Conservation (phyloP, 306 rosid species). For the Canavalia ensiformis region DNA sequence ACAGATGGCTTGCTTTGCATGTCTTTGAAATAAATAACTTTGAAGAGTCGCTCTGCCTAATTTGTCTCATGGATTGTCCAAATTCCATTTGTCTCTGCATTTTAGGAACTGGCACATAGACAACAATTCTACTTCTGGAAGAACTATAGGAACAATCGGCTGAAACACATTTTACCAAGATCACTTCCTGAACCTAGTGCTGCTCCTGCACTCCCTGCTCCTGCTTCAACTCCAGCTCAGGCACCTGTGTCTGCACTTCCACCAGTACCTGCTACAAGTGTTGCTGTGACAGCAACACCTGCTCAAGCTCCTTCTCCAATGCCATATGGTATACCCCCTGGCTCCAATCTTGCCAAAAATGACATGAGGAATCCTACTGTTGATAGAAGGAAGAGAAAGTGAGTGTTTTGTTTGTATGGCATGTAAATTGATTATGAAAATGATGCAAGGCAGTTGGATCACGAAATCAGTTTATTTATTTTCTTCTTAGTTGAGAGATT, state of each 20-base stretch:
- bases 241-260: slow-evolving; percentile 63
- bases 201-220: slow-evolving; percentile 56
- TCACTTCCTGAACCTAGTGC: slow-evolving; percentile 78
- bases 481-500: slow-evolving; percentile 5
- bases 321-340: slow-evolving; percentile 75
- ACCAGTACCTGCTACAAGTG: slow-evolving; percentile 62
- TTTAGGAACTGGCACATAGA: slow-evolving; percentile 89
- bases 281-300: slow-evolving; percentile 60
- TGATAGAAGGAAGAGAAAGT: slow-evolving; percentile 94
- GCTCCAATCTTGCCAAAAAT: slow-evolving; percentile 67
- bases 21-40: slow-evolving; percentile 8
- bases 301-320: slow-evolving; percentile 77
- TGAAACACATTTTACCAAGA: slow-evolving; percentile 90
- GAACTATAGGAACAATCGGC: slow-evolving; percentile 89
- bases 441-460: neutral
- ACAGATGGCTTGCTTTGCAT: slow-evolving; percentile 21
- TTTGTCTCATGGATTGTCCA: slow-evolving; percentile 29
- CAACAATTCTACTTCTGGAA: slow-evolving; percentile 99
- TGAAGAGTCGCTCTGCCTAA: slow-evolving; percentile 32
- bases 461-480: neutral
- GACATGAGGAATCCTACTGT: slow-evolving; percentile 76
- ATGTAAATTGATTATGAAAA: slow-evolving; percentile 47
- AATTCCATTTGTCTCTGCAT: slow-evolving; percentile 34
- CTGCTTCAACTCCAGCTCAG: slow-evolving; percentile 66
- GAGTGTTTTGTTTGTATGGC: slow-evolving; percentile 29